Conservation (phyloP, 139 green algal species). For the Chlorokybus atmophyticus region DNA sequence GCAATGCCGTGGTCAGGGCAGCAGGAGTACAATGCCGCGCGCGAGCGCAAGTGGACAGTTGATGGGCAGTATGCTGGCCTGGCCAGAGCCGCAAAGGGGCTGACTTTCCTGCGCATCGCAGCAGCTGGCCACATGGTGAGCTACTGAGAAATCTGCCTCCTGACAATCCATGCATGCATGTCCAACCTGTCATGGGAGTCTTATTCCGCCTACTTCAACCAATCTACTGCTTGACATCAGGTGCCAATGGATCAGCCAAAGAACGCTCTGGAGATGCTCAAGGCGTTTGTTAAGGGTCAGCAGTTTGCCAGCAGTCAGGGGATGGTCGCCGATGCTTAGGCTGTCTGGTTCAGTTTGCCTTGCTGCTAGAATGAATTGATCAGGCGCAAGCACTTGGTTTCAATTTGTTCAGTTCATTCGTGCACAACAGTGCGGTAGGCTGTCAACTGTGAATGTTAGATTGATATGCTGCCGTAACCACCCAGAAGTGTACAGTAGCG, state of each 20-base stretch:
- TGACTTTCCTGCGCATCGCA: conserved; percentile 14
- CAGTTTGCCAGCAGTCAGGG: no score
- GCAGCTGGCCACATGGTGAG: conserved; percentile 27
- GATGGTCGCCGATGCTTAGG: no score
- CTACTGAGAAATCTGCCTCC: background rate
- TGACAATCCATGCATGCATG: background rate
- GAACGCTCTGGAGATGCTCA: background rate
- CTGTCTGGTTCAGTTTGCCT: no score
- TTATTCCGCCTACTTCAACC: background rate
- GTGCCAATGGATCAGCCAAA: background rate
- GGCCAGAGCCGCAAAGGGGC: background rate
- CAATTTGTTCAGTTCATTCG: no score
- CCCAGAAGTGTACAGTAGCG: no score
- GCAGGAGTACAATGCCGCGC: conserved; percentile 12
- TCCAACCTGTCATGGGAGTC: background rate
- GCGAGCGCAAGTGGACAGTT: conserved; percentile 4
- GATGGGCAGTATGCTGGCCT: conserved; percentile 9
- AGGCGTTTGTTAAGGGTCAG: background rate
- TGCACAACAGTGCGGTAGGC: no score
- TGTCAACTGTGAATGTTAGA: no score
- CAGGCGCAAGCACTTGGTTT: no score
- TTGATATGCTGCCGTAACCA: no score
- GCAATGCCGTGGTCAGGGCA: conserved; percentile 29
- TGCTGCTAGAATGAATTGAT: no score
- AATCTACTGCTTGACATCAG: background rate